A percentile compares a stretch with the other conserved stretches of the same genome.
phyloP scores from a whole-genome alignment of 257 asterid species.

The Solanum virginianum region DNA sequence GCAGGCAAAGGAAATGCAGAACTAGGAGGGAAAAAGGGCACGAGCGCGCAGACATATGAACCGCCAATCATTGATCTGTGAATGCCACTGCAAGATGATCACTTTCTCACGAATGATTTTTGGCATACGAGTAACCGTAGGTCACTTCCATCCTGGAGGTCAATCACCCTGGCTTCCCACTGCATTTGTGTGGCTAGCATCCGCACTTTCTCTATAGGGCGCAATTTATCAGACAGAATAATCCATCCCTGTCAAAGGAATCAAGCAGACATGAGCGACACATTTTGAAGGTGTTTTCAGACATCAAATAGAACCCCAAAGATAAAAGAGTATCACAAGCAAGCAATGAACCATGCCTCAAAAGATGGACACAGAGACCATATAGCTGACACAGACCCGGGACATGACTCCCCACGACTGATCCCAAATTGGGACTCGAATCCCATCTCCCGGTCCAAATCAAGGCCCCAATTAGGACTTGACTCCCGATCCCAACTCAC shows the following conservation, averaged over 20 bases:
- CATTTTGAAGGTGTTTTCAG: not conserved
- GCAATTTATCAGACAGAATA: slow-evolving; percentile 58
- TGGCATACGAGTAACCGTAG: slow-evolving; percentile 78
- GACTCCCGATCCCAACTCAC: not conserved
- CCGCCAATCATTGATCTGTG: slow-evolving; percentile 19
- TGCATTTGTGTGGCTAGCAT: slow-evolving; percentile 53
- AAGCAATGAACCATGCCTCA: not conserved
- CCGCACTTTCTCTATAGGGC: slow-evolving; percentile 49
- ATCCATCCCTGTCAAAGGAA: slow-evolving; percentile 68
- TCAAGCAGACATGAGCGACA: not conserved
- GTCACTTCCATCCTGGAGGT: slow-evolving; percentile 77
- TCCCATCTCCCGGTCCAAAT: not conserved
- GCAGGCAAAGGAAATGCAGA: not conserved
- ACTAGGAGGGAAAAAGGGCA: not conserved
- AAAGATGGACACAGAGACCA: not conserved
- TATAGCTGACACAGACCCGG: not conserved
- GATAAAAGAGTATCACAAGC: not conserved
- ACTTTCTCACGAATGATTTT: slow-evolving; percentile 73
- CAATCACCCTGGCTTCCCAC: slow-evolving; percentile 93
- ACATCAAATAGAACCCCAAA: not conserved
- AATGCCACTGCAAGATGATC: slow-evolving; percentile 13
- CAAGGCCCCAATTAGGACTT: not conserved
- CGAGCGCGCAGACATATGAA: not conserved
- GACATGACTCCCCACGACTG: not conserved
- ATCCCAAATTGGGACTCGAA: not conserved